A percentile compares a stretch with the other conserved stretches of the same genome.
These are phyloP conservation scores for Phaeomoniella chlamydospora DNA, from an alignment of 2,329 filamentous ascomycete genomes.

Conservation along the genomic window DNA sequence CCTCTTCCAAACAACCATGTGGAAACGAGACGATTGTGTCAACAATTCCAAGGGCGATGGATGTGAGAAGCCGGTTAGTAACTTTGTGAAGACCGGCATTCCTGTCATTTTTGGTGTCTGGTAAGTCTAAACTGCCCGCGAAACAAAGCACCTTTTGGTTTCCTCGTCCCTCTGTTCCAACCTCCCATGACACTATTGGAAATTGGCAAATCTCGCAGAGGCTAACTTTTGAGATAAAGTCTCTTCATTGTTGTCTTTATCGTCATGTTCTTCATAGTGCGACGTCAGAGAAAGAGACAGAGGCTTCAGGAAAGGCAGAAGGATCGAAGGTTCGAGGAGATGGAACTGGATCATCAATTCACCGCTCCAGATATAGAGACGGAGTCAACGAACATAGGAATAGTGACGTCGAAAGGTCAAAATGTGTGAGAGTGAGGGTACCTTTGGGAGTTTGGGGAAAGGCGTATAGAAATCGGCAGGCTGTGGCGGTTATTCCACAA, in stretches of 20 bases:
- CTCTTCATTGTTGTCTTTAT: background rate
- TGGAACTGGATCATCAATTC: background rate
- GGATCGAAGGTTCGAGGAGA: background rate
- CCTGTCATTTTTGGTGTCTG: background rate
- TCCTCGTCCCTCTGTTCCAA: background rate
- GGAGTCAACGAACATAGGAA: no score
- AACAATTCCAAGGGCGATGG: background rate
- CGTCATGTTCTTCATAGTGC: background rate
- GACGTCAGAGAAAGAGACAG: background rate
- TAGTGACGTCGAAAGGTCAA: no score
- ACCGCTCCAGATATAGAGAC: background rate
- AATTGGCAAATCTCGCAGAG: background rate
- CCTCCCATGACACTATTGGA: no score
- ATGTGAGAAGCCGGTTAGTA: background rate
- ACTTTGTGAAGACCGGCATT: background rate
- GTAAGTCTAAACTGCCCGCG: no score
- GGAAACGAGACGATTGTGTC: background rate
- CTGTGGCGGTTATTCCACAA: no score
- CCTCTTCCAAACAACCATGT: background rate
- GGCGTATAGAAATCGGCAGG: no score
- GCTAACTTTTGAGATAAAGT: no score
- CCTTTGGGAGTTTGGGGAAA: no score
- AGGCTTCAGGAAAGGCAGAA: background rate
- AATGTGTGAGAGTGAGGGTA: no score
- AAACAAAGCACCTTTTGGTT: no score